Evolutionary conservation across 345 rosid species (phyloP).

Genomic region (Raphanus raphanistrum): DNA sequence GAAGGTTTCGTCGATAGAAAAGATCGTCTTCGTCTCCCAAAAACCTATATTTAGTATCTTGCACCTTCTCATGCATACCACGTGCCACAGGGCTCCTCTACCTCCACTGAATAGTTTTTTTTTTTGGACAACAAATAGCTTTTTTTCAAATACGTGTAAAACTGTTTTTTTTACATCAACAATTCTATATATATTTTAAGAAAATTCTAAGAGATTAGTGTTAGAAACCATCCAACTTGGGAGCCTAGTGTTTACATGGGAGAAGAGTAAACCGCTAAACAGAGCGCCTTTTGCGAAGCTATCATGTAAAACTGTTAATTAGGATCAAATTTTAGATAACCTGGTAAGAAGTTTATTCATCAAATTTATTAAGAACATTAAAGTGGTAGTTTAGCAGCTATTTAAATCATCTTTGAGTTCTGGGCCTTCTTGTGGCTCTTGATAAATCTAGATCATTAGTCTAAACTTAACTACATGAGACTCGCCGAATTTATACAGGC

Average conservation of each 20-base stretch:
- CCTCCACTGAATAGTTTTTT: not conserved
- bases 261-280: no score
- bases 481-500: not conserved
- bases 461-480: not conserved
- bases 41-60: constrained; percentile 22
- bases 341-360: not conserved
- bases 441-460: not conserved
- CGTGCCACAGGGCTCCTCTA: constrained; percentile 16
- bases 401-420: not conserved
- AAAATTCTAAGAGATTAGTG: no score
- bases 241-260: no score
- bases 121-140: not conserved
- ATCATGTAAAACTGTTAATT: not conserved
- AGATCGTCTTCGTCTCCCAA: constrained; percentile 27
- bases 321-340: not conserved
- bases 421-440: not conserved
- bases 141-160: not conserved
- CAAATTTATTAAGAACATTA: constrained; percentile 17
- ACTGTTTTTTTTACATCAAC: not conserved
- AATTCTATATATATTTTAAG: no score
- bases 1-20: constrained; percentile 20
- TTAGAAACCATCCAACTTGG: no score
- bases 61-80: constrained; percentile 30
- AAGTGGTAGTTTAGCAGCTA: not conserved
- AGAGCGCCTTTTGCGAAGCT: no score